phyloP scores from a whole-genome alignment of 1,284 basidiomycete species.

The Microbotryum violaceum region DNA sequence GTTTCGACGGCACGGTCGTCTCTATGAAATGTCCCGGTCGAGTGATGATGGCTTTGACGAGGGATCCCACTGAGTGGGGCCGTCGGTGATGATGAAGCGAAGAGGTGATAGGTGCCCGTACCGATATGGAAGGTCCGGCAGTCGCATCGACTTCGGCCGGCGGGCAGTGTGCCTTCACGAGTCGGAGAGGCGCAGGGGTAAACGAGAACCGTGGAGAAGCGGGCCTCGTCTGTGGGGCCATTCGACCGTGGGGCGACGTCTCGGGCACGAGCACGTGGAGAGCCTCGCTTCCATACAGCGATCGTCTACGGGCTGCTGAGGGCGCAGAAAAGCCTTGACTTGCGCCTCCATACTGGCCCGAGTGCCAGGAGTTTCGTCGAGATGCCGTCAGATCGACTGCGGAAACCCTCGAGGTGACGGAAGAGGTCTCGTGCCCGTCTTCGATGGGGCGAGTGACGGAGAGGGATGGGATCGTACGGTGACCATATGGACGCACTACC shows the following conservation, averaged over 20 bases:
- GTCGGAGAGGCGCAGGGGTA: conserved; percentile 22
- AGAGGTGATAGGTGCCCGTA: neutral
- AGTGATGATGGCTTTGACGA: conserved; percentile 5
- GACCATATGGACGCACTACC: neutral
- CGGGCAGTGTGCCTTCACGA: conserved; percentile 24
- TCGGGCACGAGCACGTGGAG: conserved; percentile 3
- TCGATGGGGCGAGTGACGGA: conserved; percentile 16
- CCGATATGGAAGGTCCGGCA: neutral
- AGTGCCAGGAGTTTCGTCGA: too few species aligned
- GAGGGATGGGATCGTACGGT: conserved; percentile 16
- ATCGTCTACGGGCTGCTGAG: too few species aligned
- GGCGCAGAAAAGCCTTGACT: too few species aligned
- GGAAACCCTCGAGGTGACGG: conserved; percentile 10
- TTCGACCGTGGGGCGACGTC: neutral
- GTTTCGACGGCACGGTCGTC: conserved; percentile 26
- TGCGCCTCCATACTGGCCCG: too few species aligned
- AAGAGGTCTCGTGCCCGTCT: neutral
- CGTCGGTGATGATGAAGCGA: neutral
- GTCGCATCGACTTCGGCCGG: conserved; percentile 13
- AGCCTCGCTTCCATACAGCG: too few species aligned
- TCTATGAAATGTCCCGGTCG: conserved; percentile 17
- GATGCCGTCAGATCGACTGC: conserved; percentile 11
- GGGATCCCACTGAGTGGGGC: conserved; percentile 1
- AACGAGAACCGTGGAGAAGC: conserved; percentile 22
- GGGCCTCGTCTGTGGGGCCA: neutral